phyloP scores from a whole-genome alignment of 2,329 filamentous ascomycete genomes.

The Tolypocladium inflatum region DNA sequence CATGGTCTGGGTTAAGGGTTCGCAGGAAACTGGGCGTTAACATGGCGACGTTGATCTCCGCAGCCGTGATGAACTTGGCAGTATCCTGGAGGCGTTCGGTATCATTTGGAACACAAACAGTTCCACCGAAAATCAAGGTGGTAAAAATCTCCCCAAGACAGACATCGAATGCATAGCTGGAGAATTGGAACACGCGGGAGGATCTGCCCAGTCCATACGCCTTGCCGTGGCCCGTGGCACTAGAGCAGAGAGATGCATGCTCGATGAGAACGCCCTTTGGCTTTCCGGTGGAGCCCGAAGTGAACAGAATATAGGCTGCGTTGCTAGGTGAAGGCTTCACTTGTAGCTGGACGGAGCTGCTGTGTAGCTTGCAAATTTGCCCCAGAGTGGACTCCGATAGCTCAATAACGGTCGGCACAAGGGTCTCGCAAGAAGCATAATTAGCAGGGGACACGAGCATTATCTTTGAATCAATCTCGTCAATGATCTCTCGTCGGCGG shows the following conservation, averaged over 20 bases:
- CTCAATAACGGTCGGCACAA: background rate
- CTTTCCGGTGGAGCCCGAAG: background rate
- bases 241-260: background rate
- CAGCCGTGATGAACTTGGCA: too few relatives aligned
- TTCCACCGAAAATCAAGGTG: background rate
- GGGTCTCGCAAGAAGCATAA: too few relatives aligned
- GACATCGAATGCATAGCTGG: background rate
- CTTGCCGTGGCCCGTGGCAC: background rate
- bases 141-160: background rate
- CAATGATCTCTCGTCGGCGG: accelerated
- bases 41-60: background rate
- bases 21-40: conserved; percentile 3
- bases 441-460: background rate
- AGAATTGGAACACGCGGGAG: background rate
- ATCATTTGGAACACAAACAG: background rate
- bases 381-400: background rate
- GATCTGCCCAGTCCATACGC: too few relatives aligned
- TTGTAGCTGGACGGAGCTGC: too few relatives aligned
- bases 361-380: too few relatives aligned
- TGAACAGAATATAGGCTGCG: background rate
- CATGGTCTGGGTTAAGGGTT: background rate
- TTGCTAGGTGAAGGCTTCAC: background rate
- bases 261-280: background rate
- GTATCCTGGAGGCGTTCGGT: too few relatives aligned
- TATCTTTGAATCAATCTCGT: background rate